These are phyloP conservation scores for Yamadazyma spencermartinsiae DNA, from an alignment of 1,139 yeast species.

Conservation along the genomic window DNA sequence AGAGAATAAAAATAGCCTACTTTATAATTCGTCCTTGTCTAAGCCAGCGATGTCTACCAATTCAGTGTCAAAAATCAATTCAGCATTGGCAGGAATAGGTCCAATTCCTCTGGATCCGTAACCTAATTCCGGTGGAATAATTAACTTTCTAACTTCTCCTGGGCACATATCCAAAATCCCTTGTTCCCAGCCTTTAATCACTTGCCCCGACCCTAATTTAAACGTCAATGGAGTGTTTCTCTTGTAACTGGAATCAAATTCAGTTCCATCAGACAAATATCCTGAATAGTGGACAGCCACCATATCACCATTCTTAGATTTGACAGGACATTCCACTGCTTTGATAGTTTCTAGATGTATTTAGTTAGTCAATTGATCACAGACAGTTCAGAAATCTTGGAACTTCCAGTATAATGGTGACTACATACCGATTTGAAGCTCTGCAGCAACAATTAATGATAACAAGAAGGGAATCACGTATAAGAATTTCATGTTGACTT, in stretches of 20 bases:
- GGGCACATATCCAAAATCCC: constrained; percentile 78
- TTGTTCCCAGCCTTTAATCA: constrained; percentile 86
- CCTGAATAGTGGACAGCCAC: constrained; percentile 80
- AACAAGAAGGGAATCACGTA: constrained; percentile 11
- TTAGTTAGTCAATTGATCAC: constrained; percentile 6
- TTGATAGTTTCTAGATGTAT: constrained; percentile 23
- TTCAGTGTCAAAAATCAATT: constrained; percentile 59
- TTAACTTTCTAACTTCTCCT: constrained; percentile 79
- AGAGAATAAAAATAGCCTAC: no score
- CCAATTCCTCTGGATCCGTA: constrained; percentile 80
- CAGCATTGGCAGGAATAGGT: constrained; percentile 75
- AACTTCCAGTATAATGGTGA: background rate
- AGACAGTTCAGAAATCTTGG: constrained; percentile 3
- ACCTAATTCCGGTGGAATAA: constrained; percentile 74
- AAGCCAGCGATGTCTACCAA: constrained; percentile 49
- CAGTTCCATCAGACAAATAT: constrained; percentile 61
- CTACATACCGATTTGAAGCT: constrained; percentile 31
- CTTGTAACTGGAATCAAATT: constrained; percentile 70
- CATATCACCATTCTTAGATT: constrained; percentile 61
- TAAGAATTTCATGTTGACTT: constrained; percentile 13
- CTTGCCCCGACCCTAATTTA: constrained; percentile 71
- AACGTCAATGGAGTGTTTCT: constrained; percentile 71
- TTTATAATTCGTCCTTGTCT: constrained; percentile 17
- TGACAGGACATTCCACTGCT: constrained; percentile 53
- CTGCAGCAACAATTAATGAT: constrained; percentile 12